Evolutionary conservation across 768 basidiomycete species (phyloP).

Genomic region (Termitomyces sp.): DNA sequence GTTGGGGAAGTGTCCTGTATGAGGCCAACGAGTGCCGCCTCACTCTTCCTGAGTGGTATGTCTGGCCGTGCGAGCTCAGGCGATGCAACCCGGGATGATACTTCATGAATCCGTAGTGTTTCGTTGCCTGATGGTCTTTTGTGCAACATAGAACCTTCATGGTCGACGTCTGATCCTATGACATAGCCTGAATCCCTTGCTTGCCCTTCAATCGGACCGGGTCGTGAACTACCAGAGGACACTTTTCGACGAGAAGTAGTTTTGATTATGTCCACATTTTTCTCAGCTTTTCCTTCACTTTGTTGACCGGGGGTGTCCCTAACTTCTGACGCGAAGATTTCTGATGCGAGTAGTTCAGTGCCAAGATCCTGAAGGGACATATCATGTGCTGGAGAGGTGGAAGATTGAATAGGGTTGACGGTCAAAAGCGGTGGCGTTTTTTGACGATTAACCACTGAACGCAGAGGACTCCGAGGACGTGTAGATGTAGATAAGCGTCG

Average conservation of each 20-base stretch:
- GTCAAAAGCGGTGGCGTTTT: conserved; percentile 35
- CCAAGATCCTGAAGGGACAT: neutral
- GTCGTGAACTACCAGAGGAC: conserved; percentile 53
- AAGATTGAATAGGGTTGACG: conserved; percentile 17
- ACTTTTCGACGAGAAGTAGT: conserved; percentile 9
- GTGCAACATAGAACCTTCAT: conserved; percentile 18
- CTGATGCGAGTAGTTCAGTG: conserved; percentile 35
- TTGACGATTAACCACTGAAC: conserved; percentile 29
- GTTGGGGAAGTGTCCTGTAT: conserved; percentile 27
- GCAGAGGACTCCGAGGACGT: conserved; percentile 15
- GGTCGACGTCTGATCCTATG: neutral
- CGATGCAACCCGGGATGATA: conserved; percentile 42
- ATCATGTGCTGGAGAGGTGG: neutral
- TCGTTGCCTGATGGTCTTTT: conserved; percentile 15
- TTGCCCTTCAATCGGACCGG: conserved; percentile 47
- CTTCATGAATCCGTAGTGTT: conserved; percentile 41
- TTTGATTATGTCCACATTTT: neutral
- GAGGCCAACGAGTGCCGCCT: conserved; percentile 54
- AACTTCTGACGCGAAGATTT: conserved; percentile 57
- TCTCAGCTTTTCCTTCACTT: conserved; percentile 5
- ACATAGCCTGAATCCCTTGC: conserved; percentile 17
- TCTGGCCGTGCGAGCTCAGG: conserved; percentile 47
- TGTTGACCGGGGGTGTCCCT: conserved; percentile 4
- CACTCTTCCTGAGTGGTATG: conserved; percentile 50
- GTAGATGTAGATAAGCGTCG: neutral